phyloP scores from a whole-genome alignment of 345 rosid genomes.

The Eucalyptus albens region DNA sequence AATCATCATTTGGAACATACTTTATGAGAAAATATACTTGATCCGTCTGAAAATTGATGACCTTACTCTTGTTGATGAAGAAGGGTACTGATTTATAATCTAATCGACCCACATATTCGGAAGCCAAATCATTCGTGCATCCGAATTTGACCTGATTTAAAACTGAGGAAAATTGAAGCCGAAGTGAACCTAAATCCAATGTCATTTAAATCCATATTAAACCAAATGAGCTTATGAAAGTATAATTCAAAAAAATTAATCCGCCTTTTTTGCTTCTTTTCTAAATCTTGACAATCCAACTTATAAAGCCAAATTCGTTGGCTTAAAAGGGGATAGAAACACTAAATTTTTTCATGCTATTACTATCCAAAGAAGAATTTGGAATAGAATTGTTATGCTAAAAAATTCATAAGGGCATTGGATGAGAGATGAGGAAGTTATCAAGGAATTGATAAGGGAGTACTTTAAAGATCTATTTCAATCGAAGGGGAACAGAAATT shows the following conservation, averaged over 20 bases:
- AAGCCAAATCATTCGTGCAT: background rate
- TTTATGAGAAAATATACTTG: background rate
- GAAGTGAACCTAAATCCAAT: background rate
- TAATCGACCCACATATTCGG: background rate
- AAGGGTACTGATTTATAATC: background rate
- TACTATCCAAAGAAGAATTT: too few species aligned
- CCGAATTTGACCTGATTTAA: background rate
- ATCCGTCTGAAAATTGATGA: background rate
- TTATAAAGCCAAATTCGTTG: background rate
- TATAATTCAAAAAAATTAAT: too few species aligned
- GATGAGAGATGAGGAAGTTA: too few species aligned
- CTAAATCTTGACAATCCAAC: too few species aligned
- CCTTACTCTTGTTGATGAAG: background rate
- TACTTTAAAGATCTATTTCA: too few species aligned
- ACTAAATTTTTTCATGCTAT: too few species aligned
- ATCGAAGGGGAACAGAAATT: too few species aligned
- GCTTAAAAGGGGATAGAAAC: too few species aligned
- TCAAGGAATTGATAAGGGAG: too few species aligned
- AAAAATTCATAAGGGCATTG: too few species aligned
- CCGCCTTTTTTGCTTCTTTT: background rate
- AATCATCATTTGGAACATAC: background rate
- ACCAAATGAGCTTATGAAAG: background rate
- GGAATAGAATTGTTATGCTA: accelerated
- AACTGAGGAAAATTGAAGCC: background rate
- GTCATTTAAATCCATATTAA: background rate